phyloP scores from a whole-genome alignment of 192 early-diverging fungal species.

The Coemansia sp. region DNA sequence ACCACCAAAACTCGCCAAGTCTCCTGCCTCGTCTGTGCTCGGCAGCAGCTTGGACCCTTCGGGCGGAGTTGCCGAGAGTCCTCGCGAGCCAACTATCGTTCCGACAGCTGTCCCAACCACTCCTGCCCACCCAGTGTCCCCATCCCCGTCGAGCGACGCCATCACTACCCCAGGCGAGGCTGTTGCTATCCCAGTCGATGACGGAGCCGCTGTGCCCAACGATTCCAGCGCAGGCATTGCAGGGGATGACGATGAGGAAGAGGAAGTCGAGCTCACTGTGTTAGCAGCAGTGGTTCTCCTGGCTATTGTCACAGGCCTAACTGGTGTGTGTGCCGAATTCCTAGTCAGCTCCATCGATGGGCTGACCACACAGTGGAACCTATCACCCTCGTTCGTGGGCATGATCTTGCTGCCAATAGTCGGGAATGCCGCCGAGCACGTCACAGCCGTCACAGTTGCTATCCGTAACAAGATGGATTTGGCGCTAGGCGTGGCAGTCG shows the following conservation, averaged over 20 bases:
- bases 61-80: neutral
- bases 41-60: neutral
- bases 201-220: neutral
- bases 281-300: conserved; percentile 55
- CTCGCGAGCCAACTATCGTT: conserved; percentile 9
- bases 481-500: conserved; percentile 83
- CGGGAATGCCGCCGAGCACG: conserved; percentile 86
- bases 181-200: neutral
- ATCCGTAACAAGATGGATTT: conserved; percentile 92
- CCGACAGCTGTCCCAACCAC: conserved; percentile 6
- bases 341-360: conserved; percentile 81
- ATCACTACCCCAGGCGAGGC: conserved; percentile 1
- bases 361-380: conserved; percentile 63
- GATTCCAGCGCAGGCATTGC: neutral
- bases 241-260: conserved; percentile 60
- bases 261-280: conserved; percentile 59
- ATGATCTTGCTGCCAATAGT: conserved; percentile 89
- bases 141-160: neutral
- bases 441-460: conserved; percentile 76
- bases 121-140: neutral
- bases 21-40: neutral
- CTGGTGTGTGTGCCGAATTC: conserved; percentile 81
- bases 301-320: conserved; percentile 61
- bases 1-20: conserved; percentile 5
- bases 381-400: conserved; percentile 84